Conservation (phyloP, 2,329 filamentous ascomycete species). For the Fusarium burgessii region DNA sequence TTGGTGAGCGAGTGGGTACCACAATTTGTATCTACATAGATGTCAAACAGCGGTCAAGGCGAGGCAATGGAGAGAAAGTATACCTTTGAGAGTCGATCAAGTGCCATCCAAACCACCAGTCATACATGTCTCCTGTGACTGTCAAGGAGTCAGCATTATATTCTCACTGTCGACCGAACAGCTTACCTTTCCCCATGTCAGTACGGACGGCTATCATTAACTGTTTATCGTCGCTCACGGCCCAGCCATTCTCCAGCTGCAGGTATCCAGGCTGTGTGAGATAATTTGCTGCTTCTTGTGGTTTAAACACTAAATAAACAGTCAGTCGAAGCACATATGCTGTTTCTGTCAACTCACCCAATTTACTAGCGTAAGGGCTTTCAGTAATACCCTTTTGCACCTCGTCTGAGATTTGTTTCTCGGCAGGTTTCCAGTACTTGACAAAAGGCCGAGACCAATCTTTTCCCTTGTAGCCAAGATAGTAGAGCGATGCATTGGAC, state of each 20-base stretch:
- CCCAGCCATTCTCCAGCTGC: neutral
- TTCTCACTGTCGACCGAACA: too few relatives aligned
- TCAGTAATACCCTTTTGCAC: neutral
- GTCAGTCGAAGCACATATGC: neutral
- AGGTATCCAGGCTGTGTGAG: neutral
- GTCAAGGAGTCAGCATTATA: neutral
- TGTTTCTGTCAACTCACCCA: neutral
- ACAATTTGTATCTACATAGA: neutral
- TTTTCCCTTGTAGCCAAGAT: neutral
- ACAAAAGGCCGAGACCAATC: neutral
- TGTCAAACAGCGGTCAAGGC: neutral
- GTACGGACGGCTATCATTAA: neutral
- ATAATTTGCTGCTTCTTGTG: neutral
- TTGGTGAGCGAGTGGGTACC: neutral
- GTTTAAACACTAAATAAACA: neutral
- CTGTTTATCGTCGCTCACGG: neutral
- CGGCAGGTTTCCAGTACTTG: neutral
- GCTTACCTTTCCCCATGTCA: neutral
- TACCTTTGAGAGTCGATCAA: neutral
- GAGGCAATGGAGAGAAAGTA: too few relatives aligned
- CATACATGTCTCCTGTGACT: neutral
- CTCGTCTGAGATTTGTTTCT: neutral
- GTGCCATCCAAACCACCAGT: neutral
- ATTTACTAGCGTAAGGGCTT: neutral
- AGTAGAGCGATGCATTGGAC: neutral